These are phyloP conservation scores for Periglandula ipomoeae DNA, from an alignment of 2,329 filamentous ascomycete genomes.

Conservation along the genomic window DNA sequence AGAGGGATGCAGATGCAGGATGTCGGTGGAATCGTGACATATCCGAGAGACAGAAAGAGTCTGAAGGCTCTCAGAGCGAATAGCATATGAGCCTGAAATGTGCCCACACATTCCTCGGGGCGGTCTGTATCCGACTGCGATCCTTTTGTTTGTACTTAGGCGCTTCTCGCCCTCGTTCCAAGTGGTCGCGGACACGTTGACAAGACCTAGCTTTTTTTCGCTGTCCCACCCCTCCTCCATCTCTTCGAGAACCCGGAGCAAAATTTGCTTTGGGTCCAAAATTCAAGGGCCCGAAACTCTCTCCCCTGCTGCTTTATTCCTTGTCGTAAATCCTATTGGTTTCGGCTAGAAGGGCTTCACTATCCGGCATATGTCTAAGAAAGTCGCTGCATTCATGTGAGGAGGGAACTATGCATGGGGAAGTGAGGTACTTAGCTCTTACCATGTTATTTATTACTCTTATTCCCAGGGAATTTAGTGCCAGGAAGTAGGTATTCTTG, in stretches of 20 bases:
- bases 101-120: neutral
- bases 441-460: neutral
- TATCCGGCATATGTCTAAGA: neutral
- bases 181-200: constrained; percentile 21
- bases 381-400: constrained; percentile 6
- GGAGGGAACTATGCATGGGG: constrained; percentile 5
- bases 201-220: constrained; percentile 2
- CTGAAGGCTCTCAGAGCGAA: neutral
- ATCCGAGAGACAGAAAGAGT: neutral
- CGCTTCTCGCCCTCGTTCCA: constrained; percentile 10
- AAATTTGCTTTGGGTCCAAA: neutral
- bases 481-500: neutral
- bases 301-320: neutral
- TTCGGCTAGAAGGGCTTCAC: neutral
- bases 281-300: neutral
- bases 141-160: constrained; percentile 3
- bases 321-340: neutral
- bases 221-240: constrained; percentile 7
- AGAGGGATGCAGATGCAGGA: neutral
- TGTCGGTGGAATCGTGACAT: neutral
- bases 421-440: neutral
- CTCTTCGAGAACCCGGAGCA: neutral
- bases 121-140: neutral
- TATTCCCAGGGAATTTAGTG: neutral
- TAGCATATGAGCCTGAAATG: neutral